Conservation (phyloP, 164 flowering plant genomes). For the Tinospora cordifolia region DNA sequence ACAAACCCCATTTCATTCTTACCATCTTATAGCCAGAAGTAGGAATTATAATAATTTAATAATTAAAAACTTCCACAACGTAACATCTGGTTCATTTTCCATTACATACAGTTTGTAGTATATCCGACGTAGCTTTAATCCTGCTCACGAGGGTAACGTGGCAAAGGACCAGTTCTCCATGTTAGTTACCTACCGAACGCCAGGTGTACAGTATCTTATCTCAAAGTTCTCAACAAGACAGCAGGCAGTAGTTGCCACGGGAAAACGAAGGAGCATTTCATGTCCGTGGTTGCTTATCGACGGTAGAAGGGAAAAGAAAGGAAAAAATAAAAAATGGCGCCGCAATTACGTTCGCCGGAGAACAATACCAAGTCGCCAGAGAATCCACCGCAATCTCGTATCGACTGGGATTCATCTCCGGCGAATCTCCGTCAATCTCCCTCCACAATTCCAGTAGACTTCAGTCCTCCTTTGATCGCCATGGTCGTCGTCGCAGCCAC, state of each 20-base stretch:
- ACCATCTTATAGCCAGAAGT: too few species aligned
- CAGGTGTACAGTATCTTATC: neutral
- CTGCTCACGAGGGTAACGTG: neutral
- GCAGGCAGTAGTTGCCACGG: neutral
- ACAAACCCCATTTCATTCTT: too few species aligned
- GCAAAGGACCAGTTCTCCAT: neutral
- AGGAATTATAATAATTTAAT: too few species aligned
- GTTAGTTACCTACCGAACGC: neutral
- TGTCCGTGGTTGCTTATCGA: too few species aligned
- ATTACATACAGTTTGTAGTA: neutral
- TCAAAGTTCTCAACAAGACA: neutral
- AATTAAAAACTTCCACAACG: too few species aligned
- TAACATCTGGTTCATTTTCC: too few species aligned
- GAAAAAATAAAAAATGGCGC: too few species aligned
- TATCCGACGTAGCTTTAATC: neutral
- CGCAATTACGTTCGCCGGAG: neutral
- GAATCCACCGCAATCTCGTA: neutral
- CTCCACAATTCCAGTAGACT: conserved; percentile 34
- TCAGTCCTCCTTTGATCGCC: conserved; percentile 87
- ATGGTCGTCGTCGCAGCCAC: conserved; percentile 80
- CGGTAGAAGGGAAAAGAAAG: too few species aligned
- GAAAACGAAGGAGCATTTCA: neutral
- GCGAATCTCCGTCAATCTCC: neutral
- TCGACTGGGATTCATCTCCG: neutral
- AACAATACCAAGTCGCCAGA: neutral